Conservation (phyloP, 78 protist genomes). For the Dictyostelium brefeldianum region DNA sequence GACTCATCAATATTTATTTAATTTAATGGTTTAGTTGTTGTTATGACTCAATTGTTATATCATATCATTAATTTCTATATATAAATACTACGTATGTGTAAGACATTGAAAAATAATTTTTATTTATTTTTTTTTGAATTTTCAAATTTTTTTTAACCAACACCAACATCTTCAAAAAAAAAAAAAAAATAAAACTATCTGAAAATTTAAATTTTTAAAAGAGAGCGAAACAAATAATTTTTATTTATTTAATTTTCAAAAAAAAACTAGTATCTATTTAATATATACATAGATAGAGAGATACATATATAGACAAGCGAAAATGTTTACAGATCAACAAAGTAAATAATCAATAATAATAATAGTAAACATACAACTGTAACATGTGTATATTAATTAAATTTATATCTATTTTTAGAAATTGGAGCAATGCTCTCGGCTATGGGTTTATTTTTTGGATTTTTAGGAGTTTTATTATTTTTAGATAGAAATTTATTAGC, state of each 20-base stretch:
- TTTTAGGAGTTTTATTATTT: constrained; percentile 85
- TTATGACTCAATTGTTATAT: too few relatives aligned
- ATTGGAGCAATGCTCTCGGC: constrained; percentile 91
- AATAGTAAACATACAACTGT: neutral
- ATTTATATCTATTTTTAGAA: constrained; percentile 43
- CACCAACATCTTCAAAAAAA: neutral
- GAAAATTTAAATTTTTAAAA: neutral
- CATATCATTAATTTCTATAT: too few relatives aligned
- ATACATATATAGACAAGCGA: neutral
- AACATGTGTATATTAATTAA: neutral
- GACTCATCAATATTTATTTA: neutral
- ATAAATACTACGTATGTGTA: too few relatives aligned
- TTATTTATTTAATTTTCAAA: too few relatives aligned
- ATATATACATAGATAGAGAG: neutral
- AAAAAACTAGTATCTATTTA: too few relatives aligned
- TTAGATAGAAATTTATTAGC: constrained; percentile 90
- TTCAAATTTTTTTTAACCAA: neutral
- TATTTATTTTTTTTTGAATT: too few relatives aligned
- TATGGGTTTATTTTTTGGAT: constrained; percentile 82
- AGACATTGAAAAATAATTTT: too few relatives aligned
- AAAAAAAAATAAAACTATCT: neutral
- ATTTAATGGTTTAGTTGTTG: too few relatives aligned
- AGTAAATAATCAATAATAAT: neutral
- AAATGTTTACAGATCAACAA: constrained; percentile 62
- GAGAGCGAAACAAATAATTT: too few relatives aligned